phyloP scores from a whole-genome alignment of 129 eudicot species.

The Erigeron canadensis region DNA sequence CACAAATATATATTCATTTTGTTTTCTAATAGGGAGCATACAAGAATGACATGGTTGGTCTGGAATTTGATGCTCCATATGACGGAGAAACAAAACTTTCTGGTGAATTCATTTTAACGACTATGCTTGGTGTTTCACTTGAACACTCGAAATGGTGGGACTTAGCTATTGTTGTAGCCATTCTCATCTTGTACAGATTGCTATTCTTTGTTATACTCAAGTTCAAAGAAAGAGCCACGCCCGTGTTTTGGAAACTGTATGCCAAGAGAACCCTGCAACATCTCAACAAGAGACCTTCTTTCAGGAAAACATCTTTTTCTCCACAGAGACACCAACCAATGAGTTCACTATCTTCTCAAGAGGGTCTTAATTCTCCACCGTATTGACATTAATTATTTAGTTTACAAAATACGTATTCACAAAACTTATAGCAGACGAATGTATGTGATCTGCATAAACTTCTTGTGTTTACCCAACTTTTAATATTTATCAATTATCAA shows the following conservation, averaged over 20 bases:
- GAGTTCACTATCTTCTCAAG: slow-evolving; percentile 71
- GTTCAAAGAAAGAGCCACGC: slow-evolving; percentile 65
- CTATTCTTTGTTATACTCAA: slow-evolving; percentile 61
- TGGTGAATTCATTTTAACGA: slow-evolving; percentile 49
- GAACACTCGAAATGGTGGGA: slow-evolving; percentile 88
- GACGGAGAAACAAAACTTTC: slow-evolving; percentile 56
- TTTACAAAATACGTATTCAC: not conserved
- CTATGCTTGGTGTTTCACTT: slow-evolving; percentile 51
- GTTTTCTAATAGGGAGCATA: slow-evolving; percentile 63
- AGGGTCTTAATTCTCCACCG: slow-evolving; percentile 71
- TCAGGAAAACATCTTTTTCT: slow-evolving; percentile 52
- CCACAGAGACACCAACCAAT: slow-evolving; percentile 58
- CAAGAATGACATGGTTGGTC: slow-evolving; percentile 82
- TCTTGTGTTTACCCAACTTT: too few species aligned
- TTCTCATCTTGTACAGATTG: slow-evolving; percentile 55
- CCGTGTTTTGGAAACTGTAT: slow-evolving; percentile 42
- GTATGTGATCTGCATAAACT: too few species aligned
- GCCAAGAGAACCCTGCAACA: slow-evolving; percentile 49
- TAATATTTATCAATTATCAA: too few species aligned
- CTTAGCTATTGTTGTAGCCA: slow-evolving; percentile 46
- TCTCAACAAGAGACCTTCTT: slow-evolving; percentile 63
- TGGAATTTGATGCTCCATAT: slow-evolving; percentile 50
- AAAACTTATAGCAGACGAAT: not conserved
- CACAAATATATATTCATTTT: not conserved
- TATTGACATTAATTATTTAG: slow-evolving; percentile 27